phyloP scores from a whole-genome alignment of 2,329 filamentous ascomycete genomes.

The Ophiobolus disseminans region DNA sequence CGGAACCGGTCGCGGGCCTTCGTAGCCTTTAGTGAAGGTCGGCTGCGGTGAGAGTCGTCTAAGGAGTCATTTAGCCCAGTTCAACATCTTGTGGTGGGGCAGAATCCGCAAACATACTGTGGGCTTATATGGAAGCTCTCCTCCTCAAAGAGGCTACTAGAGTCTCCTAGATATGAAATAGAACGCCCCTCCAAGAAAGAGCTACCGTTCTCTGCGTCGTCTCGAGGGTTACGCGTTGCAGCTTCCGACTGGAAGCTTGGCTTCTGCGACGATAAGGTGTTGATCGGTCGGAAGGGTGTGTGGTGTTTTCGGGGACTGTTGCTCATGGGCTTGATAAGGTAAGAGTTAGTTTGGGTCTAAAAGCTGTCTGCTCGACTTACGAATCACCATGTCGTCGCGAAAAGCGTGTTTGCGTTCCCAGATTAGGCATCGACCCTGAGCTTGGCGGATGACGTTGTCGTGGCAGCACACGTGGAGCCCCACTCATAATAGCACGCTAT shows the following conservation, averaged over 20 bases:
- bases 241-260: constrained; percentile 30
- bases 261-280: constrained; percentile 43
- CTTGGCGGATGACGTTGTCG: constrained; percentile 2
- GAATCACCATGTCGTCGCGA: neutral
- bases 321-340: constrained; percentile 36
- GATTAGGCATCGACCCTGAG: constrained; percentile 9
- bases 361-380: neutral
- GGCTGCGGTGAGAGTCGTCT: constrained; percentile 15
- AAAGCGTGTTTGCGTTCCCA: constrained; percentile 17
- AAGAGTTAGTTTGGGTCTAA: neutral
- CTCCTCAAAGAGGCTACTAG: constrained; percentile 47
- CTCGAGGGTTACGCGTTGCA: constrained; percentile 8
- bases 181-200: constrained; percentile 3
- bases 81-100: too few relatives aligned
- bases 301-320: constrained; percentile 37
- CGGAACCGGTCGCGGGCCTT: constrained; percentile 1
- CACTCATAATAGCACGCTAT: constrained; percentile 10
- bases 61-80: neutral
- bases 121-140: neutral
- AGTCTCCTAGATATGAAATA: constrained; percentile 33
- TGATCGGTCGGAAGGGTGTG: constrained; percentile 41
- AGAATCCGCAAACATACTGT: neutral
- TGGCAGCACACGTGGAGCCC: neutral
- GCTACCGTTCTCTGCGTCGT: constrained; percentile 1
- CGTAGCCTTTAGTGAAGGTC: neutral